Evolutionary conservation across 306 rosid genomes (phyloP), one percentile per base, ranked within the genome.

Genomic region (Phaseolus lunatus): DNA sequence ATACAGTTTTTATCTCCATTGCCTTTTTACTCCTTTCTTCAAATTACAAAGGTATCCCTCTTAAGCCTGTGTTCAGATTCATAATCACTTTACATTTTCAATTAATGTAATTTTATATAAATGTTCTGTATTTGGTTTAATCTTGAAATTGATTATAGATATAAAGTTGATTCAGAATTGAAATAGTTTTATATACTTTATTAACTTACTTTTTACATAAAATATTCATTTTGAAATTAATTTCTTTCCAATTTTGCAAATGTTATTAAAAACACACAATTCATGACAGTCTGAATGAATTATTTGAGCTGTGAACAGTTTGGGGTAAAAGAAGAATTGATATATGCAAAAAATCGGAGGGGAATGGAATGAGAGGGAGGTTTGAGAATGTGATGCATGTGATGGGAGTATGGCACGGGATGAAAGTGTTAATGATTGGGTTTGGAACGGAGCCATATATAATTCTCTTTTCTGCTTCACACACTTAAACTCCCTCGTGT

Each of bases 381-480:
- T 65, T 78, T 68, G 67, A 64, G 82, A 83, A 86, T 86, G 85
- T 80, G 88, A 58, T 88, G 89, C 90, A 88, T 82, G 93, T 87
- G 93, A 79, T 65, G 72, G 65, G 74, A 85, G 92, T 82, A 83
- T 91, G 89, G 91, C 70, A 84, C 78, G 67, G 78, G 64, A 77
- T 75, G 52, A 65, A 67, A 61, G 70, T 75, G 54, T 78, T 53
- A 78, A 85, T 77, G 78, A 85, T 90, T 90, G 89, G 73, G 23
- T 49, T 82, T 67, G 83, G 68, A 76, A 20, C 67, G 52, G 57
- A 75, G 67, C 68, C 47, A 57, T 37, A 20, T 57, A 76, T 67
- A 29, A 50, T 77, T 71, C 61, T 52, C 45, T 79, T 67, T 63
- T 78, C 56, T 66, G 72, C 56, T 63, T 53, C 78, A 50, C 78